A percentile compares a stretch with the other conserved stretches of the same genome.
Evolutionary conservation across 1,284 basidiomycete genomes (phyloP).

Genomic region (Chondrostereum purpureum): DNA sequence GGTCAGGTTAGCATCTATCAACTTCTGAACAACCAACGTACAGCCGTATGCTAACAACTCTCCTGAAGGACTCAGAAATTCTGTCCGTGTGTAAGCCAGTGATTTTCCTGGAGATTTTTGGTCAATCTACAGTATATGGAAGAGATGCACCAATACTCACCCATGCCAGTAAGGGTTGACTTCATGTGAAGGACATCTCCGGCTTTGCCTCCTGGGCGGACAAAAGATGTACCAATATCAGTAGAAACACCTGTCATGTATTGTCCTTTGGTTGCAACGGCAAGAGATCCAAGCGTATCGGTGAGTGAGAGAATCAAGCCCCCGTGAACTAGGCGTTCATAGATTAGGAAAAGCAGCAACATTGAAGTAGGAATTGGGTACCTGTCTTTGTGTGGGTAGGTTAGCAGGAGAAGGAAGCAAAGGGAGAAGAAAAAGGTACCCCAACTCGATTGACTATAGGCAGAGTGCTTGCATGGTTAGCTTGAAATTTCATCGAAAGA

Average conservation of each 20-base stretch:
- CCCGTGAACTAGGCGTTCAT: slow-evolving; percentile 61
- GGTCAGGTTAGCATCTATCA: slow-evolving; percentile 7
- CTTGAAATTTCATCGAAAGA: not conserved
- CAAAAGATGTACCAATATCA: slow-evolving; percentile 81
- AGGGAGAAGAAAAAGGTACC: slow-evolving; percentile 31
- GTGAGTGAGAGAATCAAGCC: slow-evolving; percentile 81
- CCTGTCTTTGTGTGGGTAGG: slow-evolving; percentile 19
- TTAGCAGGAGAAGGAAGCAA: slow-evolving; percentile 1
- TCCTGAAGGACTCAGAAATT: slow-evolving; percentile 66
- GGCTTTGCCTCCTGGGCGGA: slow-evolving; percentile 59
- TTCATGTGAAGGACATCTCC: slow-evolving; percentile 62
- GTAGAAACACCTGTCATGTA: slow-evolving; percentile 85
- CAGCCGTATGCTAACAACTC: slow-evolving; percentile 82
- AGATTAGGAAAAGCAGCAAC: not conserved
- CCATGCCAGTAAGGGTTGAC: slow-evolving; percentile 57
- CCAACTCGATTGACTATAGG: slow-evolving; percentile 64
- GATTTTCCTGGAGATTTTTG: slow-evolving; percentile 52
- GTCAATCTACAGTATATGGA: not conserved
- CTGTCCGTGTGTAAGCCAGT: slow-evolving; percentile 76
- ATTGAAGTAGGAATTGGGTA: slow-evolving; percentile 5
- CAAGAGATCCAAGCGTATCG: slow-evolving; percentile 81
- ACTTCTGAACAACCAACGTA: slow-evolving; percentile 28
- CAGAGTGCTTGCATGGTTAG: slow-evolving; percentile 1
- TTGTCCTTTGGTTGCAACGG: slow-evolving; percentile 76
- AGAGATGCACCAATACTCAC: slow-evolving; percentile 29